Conservation (phyloP, 2,329 filamentous ascomycete genomes). For the Thielaviopsis punctulata region DNA sequence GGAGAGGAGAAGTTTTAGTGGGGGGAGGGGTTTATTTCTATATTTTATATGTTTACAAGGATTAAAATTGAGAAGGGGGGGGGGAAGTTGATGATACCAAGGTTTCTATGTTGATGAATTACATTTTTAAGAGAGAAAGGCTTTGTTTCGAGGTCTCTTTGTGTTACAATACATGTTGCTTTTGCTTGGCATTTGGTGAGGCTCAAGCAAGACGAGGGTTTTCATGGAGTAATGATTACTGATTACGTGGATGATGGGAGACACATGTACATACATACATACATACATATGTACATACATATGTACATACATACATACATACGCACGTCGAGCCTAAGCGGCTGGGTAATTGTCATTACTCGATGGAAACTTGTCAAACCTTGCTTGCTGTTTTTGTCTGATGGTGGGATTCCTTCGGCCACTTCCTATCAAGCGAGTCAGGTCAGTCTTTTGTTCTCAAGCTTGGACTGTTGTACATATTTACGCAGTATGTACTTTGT, state of each 20-base stretch:
- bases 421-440: not conserved
- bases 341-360: slow-evolving; percentile 2
- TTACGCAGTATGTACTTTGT: no score
- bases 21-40: not conserved
- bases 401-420: not conserved
- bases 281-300: no score
- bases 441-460: no score
- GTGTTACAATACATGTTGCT: not conserved
- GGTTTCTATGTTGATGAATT: not conserved
- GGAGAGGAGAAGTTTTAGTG: not conserved
- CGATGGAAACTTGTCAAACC: slow-evolving; percentile 1
- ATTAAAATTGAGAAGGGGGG: no score
- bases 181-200: no score
- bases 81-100: not conserved
- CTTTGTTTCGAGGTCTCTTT: not conserved
- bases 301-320: no score
- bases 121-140: no score
- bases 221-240: not conserved
- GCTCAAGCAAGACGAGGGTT: not conserved
- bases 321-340: not conserved
- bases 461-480: no score
- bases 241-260: not conserved
- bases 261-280: no score
- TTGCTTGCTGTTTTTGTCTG: not conserved
- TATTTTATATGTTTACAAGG: not conserved